Evolutionary conservation across 2,329 filamentous ascomycete genomes (phyloP), one percentile per base, ranked within the genome.

Genomic region (Sporothrix brunneoviolacea): DNA sequence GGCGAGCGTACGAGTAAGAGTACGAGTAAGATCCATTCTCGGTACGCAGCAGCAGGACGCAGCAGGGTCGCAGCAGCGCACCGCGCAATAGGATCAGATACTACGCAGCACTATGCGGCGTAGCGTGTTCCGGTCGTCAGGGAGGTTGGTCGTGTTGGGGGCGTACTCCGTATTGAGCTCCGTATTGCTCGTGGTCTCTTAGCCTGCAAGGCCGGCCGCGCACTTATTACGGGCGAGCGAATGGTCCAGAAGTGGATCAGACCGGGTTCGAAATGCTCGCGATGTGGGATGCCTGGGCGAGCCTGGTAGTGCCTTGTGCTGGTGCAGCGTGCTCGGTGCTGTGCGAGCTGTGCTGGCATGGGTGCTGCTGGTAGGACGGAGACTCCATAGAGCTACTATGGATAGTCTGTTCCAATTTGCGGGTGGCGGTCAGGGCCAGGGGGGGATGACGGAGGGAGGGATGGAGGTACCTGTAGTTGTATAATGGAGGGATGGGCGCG

Each of bases 141-240:
- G n/a, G n/a, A n/a, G n/a, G n/a, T n/a, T n/a, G n/a, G n/a, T n/a
- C n/a, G n/a, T n/a, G n/a, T n/a, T n/a, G n/a, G n/a, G n/a, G n/a
- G n/a, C n/a, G n/a, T n/a, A n/a, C n/a, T n/a, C n/a, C 16, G 32
- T 13, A 18, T 28, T 15, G 21, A 32, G 32, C 22, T 13, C 19
- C 30, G 42, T 39, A 32, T 40, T 32, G 27, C 33, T 33, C 27
- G 32, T 12, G 43, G 43, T 28, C 32, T 40, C 38, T 44, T 53
- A 44, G 38, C 50, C 43, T 57, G 55, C 57, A 59, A 56, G 58
- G 55, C 51, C 58, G 53, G 59, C 54, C 59, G 57, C 53, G 55
- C 45, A 56, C 48, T 48, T 46, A 36, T 36, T 33, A 19, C 38
- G 21, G 32, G 28, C 21, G 35, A 48, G 46, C 51, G 52, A 50